Evolutionary conservation across 768 basidiomycete species (phyloP).

Genomic region (Pisolithus sp.): DNA sequence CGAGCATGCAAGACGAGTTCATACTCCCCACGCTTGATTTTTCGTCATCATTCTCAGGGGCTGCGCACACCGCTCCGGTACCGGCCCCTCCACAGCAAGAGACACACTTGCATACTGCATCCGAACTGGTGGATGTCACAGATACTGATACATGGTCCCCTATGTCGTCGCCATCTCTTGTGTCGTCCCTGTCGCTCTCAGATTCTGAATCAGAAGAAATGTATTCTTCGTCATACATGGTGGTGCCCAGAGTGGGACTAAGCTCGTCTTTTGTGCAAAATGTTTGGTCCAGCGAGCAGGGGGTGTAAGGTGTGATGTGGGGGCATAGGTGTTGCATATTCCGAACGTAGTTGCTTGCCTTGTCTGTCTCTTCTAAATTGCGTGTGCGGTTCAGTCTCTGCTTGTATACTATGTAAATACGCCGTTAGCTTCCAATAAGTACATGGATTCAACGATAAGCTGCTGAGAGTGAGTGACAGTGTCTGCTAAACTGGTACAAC

Average conservation of each 20-base stretch:
- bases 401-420: too few species aligned
- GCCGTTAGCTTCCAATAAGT: too few species aligned
- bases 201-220: not conserved
- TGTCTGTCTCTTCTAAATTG: not conserved
- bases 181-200: not conserved
- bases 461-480: too few species aligned
- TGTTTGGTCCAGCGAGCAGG: not conserved
- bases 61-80: not conserved
- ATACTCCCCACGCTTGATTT: constrained; percentile 75
- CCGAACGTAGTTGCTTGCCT: not conserved
- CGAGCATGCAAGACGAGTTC: constrained; percentile 60
- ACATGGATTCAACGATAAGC: too few species aligned
- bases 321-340: not conserved
- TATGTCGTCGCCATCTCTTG: not conserved
- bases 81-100: constrained; percentile 9
- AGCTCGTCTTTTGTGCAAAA: constrained; percentile 15
- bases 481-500: not conserved
- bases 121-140: constrained; percentile 15
- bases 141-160: not conserved
- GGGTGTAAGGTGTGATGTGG: not conserved
- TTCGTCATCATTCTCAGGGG: constrained; percentile 40
- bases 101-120: constrained; percentile 17
- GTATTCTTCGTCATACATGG: not conserved
- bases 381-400: too few species aligned
- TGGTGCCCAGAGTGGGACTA: constrained; percentile 6